A percentile compares a stretch with the other conserved stretches of the same genome.
phyloP scores from a whole-genome alignment of 2,329 filamentous ascomycete species.

The Monosporascus sp. region DNA sequence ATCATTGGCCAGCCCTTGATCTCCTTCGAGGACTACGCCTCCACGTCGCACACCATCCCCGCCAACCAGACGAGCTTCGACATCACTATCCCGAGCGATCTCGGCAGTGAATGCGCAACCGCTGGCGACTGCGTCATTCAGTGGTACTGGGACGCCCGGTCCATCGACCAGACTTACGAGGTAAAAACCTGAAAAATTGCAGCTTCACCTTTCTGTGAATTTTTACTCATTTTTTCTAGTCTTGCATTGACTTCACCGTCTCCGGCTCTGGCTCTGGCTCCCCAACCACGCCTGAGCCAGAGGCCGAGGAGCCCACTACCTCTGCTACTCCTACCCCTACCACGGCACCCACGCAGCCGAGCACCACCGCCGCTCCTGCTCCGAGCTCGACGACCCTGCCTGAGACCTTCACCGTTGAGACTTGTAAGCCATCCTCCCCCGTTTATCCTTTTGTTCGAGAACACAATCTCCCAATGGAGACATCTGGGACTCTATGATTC shows the following conservation, averaged over 20 bases:
- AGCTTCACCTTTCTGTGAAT: background rate
- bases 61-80: conserved; percentile 43
- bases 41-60: conserved; percentile 36
- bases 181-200: too few relatives aligned
- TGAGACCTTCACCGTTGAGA: background rate
- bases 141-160: conserved; percentile 47
- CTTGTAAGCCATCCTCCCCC: background rate
- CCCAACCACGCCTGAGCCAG: background rate
- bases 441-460: too few relatives aligned
- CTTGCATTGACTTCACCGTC: conserved; percentile 10
- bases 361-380: background rate
- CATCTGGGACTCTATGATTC: too few relatives aligned
- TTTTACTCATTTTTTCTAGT: background rate
- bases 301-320: background rate
- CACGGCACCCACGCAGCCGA: background rate
- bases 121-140: conserved; percentile 47
- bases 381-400: background rate
- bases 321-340: background rate
- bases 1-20: conserved; percentile 44
- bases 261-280: conserved; percentile 1
- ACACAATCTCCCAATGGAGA: too few relatives aligned
- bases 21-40: conserved; percentile 46
- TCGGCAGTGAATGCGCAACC: conserved; percentile 38
- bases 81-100: conserved; percentile 47
- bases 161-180: conserved; percentile 23